These are phyloP conservation scores for Penstemon barbatus DNA, from an alignment of 257 asterid genomes.

Conservation along the genomic window DNA sequence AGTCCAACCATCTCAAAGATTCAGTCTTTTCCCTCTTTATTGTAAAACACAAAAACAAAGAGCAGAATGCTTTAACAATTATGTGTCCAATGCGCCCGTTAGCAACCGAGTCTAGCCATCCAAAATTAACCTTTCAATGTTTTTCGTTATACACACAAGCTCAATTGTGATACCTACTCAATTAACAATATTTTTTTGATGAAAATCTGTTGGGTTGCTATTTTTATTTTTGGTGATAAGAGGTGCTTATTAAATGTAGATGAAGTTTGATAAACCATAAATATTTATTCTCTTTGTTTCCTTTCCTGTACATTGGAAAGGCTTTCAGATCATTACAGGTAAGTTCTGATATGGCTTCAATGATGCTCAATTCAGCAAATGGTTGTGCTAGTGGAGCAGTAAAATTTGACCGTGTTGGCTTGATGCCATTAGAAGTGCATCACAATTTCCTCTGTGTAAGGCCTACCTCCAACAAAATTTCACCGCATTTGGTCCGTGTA, in stretches of 20 bases:
- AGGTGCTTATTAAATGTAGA: not conserved
- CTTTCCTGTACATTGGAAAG: not conserved
- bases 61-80: constrained; percentile 7
- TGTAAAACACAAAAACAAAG: not conserved
- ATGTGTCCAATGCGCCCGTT: constrained; percentile 2
- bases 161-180: constrained; percentile 5
- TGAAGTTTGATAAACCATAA: constrained; percentile 2
- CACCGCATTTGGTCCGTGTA: constrained; percentile 29
- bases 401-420: constrained; percentile 41
- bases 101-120: not conserved
- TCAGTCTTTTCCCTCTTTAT: not conserved
- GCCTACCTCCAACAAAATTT: constrained; percentile 28
- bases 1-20: constrained; percentile 20
- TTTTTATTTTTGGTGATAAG: too few relatives aligned
- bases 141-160: not conserved
- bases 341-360: constrained; percentile 42
- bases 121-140: not conserved
- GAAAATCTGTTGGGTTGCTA: not conserved
- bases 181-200: not conserved
- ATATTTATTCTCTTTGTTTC: not conserved
- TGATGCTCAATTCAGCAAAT: constrained; percentile 39
- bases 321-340: constrained; percentile 3
- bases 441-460: constrained; percentile 28
- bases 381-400: constrained; percentile 31
- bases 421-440: constrained; percentile 38